Evolutionary conservation across 768 basidiomycete genomes (phyloP), one percentile per base, ranked within the genome.

Genomic region (Sporobolomyces phaffii): DNA sequence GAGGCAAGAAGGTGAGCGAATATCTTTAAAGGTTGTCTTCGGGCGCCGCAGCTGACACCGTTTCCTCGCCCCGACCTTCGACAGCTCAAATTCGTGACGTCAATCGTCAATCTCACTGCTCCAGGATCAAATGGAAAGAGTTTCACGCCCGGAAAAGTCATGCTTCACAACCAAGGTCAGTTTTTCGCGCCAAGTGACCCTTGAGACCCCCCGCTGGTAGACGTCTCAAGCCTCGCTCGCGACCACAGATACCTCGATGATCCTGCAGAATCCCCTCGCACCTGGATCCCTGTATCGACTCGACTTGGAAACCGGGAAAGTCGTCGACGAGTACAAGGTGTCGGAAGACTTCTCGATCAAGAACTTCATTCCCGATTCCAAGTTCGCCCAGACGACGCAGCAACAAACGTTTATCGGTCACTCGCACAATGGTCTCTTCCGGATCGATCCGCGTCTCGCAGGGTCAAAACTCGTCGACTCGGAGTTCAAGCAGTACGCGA

Each of bases 281-380:
- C 86, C 87, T 5, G 85, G 90, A 73, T 86, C 91, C 0, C 80
- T 99, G 47, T 96, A 85, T 79, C 85, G 82, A 70, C 85, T 98
- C 83, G 96, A 99, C 79, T 84, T 99, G 68, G 79, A 94, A 78
- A 86, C 86, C 29, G 96, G 91, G 47, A 94, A 96, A 78, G 86
- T 99, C 33, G 91, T 98, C 26, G 96, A 99, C 76, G 96, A 99
- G 77, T 97, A 91, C 92, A 94, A 91, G 76, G 86, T 99, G n/a
- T 87, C 92, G 76, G 91, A 97, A 40, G 82, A 87, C 75, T 81
- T 98, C 70, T 81, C 82, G 20, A 89, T 99, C 70, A 83, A 88
- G 77, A 87, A 94, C 75, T 89, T 98, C 76, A 85, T 93, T 2
- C 93, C 96, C 7, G 86, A 91, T 73, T 86, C 83, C 79, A 99